Evolutionary conservation across 2,329 filamentous ascomycete species (phyloP), one percentile per base, ranked within the genome.

Genomic region (Neocatenulostroma microsporum): DNA sequence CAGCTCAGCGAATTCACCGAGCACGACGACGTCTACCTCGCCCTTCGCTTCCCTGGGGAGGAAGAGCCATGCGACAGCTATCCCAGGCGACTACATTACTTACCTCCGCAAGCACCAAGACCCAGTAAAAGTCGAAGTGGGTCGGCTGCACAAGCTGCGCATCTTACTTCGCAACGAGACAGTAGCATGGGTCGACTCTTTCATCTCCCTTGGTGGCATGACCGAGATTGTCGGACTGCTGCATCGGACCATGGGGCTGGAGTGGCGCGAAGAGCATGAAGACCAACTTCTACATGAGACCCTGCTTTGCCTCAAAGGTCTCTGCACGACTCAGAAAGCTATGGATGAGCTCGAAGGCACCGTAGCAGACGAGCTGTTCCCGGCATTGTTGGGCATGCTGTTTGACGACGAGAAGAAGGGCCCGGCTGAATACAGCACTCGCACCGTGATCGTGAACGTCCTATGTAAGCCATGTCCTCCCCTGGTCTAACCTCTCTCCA

Each of bases 321-420:
- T 96, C 3, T 94, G 86, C 57, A 98, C 91, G 1, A 95, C 89
- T 2, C 87, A 84, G 12, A 73, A 85, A 23, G 91, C 87, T 1
- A 71, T 95, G 52, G 76, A 83, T 47, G 84, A 89, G 55, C 74
- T 98, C 6, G 75, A 84, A 47, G n/a, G n/a, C n/a, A 76, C 78
- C 8, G 84, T 94, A 39, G 85, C 93, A 48, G 68, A 71, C 5
- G 80, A 81, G 0, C 71, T 98, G 7, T 95, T 96, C 54, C 86
- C 89, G 2, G 84, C 84, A 18, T 68, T 98, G 30, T 65, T 96
- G 30, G 76, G 76, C 40, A 87, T 96, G 81, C 71, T 96, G 26
- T 96, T 96, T 53, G 88, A 95, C 53, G 85, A 93, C n/a, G 89
- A 96, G 58, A 93, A 88, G 68, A 96, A 96, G 60, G 91, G 91